Base-by-base conservation (phyloP, 2,329 filamentous ascomycete genomes). In the Purpureocillium lavendulum region DNA sequence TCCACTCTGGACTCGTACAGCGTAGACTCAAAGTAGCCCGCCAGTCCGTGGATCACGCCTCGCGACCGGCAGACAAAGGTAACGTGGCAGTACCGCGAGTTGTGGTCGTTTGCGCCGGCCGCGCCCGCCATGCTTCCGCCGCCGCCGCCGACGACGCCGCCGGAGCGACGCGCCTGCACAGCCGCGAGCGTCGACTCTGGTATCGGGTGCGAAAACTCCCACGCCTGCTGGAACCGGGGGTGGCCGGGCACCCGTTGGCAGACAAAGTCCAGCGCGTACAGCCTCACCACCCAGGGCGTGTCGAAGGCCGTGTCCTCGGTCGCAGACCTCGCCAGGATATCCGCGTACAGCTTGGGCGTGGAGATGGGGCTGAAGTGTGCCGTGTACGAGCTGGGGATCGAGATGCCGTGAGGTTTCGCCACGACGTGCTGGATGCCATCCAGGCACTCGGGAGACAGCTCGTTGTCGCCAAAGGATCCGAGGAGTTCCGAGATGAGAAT, bases 11-110 rank as follows among this genome's bases (percentile, higher is more conserved):
- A 74, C 49, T 73, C 73, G 57, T 97, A 98, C 15, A 98, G 72
- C n/a, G 94, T 87, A 1, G 88, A 87, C 65, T 98, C 92, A 59
- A 98, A 98, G 60, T 96, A 98, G 1, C 90, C 92, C 0, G 81
- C 92, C 32, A 98, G 64, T 2, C 92, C 92, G 59, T 98, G 92
- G 29, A 89, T 85, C 7, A 92, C 82, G 29, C 90, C 90, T 18
- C 86, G 75, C 43, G 86, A 75, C 36, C 77, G 74, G 49, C 86
- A 84, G 3, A 84, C 80, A 62, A 96, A 98, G 0, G 76, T 80
- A 36, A 90, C 65, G 39, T 82, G 80, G 49, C 83, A 84, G 51
- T 82, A 80, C n/a, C 94, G 76, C 8, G 81, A 75, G 59, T 97
- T 97, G 64, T 97, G 90, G 48, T 94, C 83, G 60, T 97, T 98